Base-by-base conservation (phyloP, 2,329 filamentous ascomycete genomes). In the Trichocomaceae sp. region DNA sequence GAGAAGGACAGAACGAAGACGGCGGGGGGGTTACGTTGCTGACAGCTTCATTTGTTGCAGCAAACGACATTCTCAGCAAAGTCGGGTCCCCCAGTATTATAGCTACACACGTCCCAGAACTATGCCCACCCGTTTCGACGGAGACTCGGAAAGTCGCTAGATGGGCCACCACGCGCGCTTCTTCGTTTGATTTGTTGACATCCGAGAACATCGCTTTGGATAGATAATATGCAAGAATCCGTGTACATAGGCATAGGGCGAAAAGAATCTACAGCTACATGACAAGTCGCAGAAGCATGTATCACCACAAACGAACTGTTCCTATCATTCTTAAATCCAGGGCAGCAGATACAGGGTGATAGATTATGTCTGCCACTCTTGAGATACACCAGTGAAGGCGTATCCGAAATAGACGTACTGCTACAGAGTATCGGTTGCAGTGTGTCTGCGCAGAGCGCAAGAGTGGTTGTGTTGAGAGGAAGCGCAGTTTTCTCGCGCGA, bases 301-400 rank as follows among this genome's bases (percentile, higher is more conserved):
- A 81, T 83, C 84, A 81, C 84, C 83, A 68, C 83, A 84, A 88
- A 78, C 86, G 86, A 90, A 86, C 86, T 79, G 84, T 86, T 75
- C 84, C 84, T 83, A 82, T 88, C 86, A 89, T 78, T 78, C 68
- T 58, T 62, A 8, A 73, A 84, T 90, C 86, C 80, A 87, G 84
- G 84, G 86, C 84, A 88, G 86, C 85, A 90, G 86, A 90, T 90
- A 90, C 86, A 85, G 84, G 84, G 83, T 79, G 85, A 82, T 71
- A 67, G 64, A 64, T 72, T 82, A 72, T 63, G 74, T 87, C 83
- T 87, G 70, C 79, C 84, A 81, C 83, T 78, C 80, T 67, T 62
- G 67, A 68, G 63, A 71, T 64, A 60, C 64, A 47, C 64, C 66
- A 72, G 58, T 72, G 69, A 72, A 72, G 70, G 65, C 58, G 61